Evolutionary conservation across 2,329 filamentous ascomycete species (phyloP).

Genomic region (Trichoderma semiorbis): DNA sequence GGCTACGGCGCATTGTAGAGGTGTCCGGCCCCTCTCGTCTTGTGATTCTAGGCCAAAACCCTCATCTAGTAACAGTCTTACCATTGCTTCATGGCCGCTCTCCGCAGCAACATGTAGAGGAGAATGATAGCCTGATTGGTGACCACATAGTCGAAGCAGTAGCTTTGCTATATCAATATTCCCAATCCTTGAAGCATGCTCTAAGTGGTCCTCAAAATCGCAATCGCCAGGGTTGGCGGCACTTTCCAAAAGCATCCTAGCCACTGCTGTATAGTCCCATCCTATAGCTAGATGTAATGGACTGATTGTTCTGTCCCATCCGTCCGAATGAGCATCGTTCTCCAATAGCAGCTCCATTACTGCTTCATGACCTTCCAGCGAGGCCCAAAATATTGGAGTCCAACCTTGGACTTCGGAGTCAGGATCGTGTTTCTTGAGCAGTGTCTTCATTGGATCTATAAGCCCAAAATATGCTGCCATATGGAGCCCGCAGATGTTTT

Average conservation of each 20-base stretch:
- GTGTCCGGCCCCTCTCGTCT: background rate
- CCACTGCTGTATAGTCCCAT: background rate
- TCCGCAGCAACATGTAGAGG: background rate
- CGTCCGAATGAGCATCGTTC: background rate
- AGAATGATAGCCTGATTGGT: fast-evolving
- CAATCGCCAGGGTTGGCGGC: background rate
- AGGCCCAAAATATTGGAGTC: background rate
- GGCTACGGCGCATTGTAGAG: background rate
- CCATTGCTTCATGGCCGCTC: background rate
- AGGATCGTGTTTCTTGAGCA: background rate
- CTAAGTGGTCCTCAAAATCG: fast-evolving
- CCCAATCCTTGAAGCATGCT: background rate
- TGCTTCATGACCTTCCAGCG: background rate
- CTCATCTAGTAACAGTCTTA: background rate
- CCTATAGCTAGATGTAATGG: background rate
- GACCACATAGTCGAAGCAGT: background rate
- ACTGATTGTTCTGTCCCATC: background rate
- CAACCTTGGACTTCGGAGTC: background rate
- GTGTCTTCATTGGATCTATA: background rate
- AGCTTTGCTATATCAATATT: background rate
- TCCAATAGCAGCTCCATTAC: background rate
- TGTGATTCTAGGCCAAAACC: background rate
- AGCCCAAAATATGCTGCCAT: background rate
- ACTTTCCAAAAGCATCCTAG: background rate
- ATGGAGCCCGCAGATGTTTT: background rate